A percentile compares a stretch with the other conserved stretches of the same genome.
Evolutionary conservation across 2,329 filamentous ascomycete species (phyloP).

Genomic region (Cucurbitaria berberidis): DNA sequence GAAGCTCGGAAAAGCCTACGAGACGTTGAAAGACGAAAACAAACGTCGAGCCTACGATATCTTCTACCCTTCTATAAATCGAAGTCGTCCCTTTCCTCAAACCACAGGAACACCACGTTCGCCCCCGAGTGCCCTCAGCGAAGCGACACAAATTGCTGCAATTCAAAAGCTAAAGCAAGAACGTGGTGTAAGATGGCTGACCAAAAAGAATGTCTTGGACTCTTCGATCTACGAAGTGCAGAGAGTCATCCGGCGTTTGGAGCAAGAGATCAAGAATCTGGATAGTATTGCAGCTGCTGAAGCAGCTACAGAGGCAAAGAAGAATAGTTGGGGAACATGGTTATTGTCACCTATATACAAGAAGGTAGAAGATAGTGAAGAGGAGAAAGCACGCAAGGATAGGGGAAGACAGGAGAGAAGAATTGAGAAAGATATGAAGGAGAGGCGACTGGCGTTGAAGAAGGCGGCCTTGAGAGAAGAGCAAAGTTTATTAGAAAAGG

Average conservation of each 20-base stretch:
- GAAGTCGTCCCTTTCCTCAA: constrained; percentile 6
- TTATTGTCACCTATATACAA: constrained; percentile 38
- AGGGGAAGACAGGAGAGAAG: constrained; percentile 39
- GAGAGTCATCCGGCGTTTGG: constrained; percentile 25
- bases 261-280: constrained; percentile 37
- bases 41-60: constrained; percentile 43
- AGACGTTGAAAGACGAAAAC: constrained; percentile 43
- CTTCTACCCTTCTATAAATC: constrained; percentile 37
- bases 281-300: constrained; percentile 34
- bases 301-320: constrained; percentile 33
- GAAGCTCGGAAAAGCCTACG: constrained; percentile 46
- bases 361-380: constrained; percentile 35
- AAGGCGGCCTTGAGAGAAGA: constrained; percentile 22
- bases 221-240: constrained; percentile 20
- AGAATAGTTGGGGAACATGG: constrained; percentile 41
- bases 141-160: constrained; percentile 2
- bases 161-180: constrained; percentile 39
- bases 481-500: constrained; percentile 12
- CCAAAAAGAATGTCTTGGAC: constrained; percentile 10
- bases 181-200: constrained; percentile 36
- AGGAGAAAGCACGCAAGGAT: constrained; percentile 43
- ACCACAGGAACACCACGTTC: background rate
- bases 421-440: constrained; percentile 44
- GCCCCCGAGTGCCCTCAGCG: constrained; percentile 7
- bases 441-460: constrained; percentile 27